Base-by-base conservation (phyloP, 345 rosid species). In the Populus davidiana region DNA sequence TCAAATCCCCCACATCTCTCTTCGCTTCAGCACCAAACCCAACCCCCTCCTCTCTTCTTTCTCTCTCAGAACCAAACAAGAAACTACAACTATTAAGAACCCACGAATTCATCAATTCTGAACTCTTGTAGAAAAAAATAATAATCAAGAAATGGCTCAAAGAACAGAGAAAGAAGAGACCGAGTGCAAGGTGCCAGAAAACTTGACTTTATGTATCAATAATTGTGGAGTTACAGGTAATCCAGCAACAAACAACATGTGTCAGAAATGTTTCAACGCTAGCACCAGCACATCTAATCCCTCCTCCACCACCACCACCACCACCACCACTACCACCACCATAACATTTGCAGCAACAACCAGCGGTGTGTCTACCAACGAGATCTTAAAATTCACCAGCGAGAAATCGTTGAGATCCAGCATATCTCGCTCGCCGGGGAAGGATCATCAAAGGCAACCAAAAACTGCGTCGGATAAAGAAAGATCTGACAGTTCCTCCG, bases 111-210 rank as follows among this genome's bases (percentile, higher is more conserved):
- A 9, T 33, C 38, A 13, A 35, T 67, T 38, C 23, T 20, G 14
- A 59, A 1, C 23, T 69, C 52, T 8, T 11, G 23, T 6, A 39
- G 13, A 12, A 14, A 20, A 56, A 59, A 13, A 31, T 6, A 17
- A n/a, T 47, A 1, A 2, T 25, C 27, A 29, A 18, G 35, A 10
- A 54, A 94, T 94, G 98, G 95, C 97, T 6, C 97, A 89, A 77
- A 88, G 88, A 67, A 89, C 98, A 6, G 98, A 90, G 87, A 91
- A 94, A 38, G 98, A 94, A 84, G 98, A 94, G 87, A 91, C 98
- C 14, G 98, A 94, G 85, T 93, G 91, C 83, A 90, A 94, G 86
- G 97, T 93, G 0, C 94, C 94, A 41, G 99, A 95, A 49, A 73
- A 92, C 77, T 72, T 91, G 71, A 73, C 94, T 50, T 83, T 88